Evolutionary conservation across 495 filamentous ascomycete genomes (phyloP).

Genomic region (Tuber indicum): DNA sequence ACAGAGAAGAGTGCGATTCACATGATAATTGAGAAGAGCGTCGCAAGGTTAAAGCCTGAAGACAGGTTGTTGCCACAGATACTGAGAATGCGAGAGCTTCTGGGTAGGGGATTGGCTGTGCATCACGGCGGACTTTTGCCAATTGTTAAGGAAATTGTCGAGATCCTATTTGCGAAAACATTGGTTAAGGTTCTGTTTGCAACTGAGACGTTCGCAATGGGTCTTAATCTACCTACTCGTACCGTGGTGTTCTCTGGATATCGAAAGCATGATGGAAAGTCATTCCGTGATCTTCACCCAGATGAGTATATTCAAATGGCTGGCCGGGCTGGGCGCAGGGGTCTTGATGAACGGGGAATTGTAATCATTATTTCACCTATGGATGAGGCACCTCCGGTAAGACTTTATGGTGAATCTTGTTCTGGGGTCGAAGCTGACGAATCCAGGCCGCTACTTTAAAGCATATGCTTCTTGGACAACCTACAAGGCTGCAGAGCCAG

Average conservation of each 20-base stretch:
- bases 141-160: conserved; percentile 96
- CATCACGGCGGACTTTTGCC: conserved; percentile 93
- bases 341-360: conserved; percentile 82
- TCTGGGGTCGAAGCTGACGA: background rate
- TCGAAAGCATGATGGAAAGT: conserved; percentile 87
- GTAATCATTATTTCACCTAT: conserved; percentile 81
- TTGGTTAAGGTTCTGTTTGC: conserved; percentile 95
- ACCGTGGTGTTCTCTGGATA: conserved; percentile 98
- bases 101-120: conserved; percentile 85
- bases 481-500: conserved; percentile 89
- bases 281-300: conserved; percentile 82
- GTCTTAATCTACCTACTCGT: conserved; percentile 86
- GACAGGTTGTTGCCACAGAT: conserved; percentile 87
- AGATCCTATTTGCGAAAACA: conserved; percentile 91
- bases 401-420: conserved; percentile 4
- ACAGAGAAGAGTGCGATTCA: conserved; percentile 92
- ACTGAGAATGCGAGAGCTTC: conserved; percentile 71
- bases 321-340: conserved; percentile 84
- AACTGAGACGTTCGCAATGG: conserved; percentile 98
- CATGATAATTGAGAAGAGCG: conserved; percentile 94
- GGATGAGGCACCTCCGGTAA: conserved; percentile 80
- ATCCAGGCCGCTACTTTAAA: conserved; percentile 55
- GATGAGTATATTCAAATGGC: conserved; percentile 99
- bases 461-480: conserved; percentile 93
- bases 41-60: conserved; percentile 85